Percentiles rank a stretch among this genome's conserved stretches.
These are phyloP conservation scores for Tricholomella constricta DNA, from an alignment of 768 basidiomycete genomes.

Conservation along the genomic window DNA sequence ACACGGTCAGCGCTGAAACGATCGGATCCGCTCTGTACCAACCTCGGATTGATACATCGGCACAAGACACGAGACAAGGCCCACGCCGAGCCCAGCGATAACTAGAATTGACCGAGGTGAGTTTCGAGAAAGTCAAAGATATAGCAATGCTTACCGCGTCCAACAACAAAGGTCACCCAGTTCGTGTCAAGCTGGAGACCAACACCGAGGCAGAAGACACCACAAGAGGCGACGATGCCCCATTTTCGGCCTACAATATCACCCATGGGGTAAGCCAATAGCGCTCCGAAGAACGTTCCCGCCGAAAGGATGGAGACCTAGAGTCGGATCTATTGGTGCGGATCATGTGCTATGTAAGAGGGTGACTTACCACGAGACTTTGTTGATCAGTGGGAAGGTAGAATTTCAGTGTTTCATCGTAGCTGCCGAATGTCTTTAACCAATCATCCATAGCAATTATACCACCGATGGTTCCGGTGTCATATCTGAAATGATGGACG, in stretches of 20 bases:
- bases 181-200: constrained; percentile 51
- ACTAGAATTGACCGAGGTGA: constrained; percentile 45
- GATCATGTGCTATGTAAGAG: neutral
- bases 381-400: constrained; percentile 44
- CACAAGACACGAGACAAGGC: constrained; percentile 69
- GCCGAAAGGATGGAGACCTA: constrained; percentile 71
- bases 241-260: constrained; percentile 54
- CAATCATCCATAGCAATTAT: constrained; percentile 65
- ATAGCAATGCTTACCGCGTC: constrained; percentile 21
- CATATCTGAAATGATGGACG: constrained; percentile 53
- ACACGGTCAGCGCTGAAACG: constrained; percentile 1
- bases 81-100: constrained; percentile 79
- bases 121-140: neutral
- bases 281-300: constrained; percentile 84
- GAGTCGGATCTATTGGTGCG: neutral
- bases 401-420: constrained; percentile 32
- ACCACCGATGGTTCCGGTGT: constrained; percentile 84
- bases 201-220: constrained; percentile 64
- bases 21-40: constrained; percentile 9
- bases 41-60: constrained; percentile 57
- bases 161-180: constrained; percentile 28
- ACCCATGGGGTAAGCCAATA: constrained; percentile 45
- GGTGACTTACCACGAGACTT: constrained; percentile 36
- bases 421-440: constrained; percentile 50
- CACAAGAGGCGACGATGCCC: constrained; percentile 63